phyloP scores from a whole-genome alignment of 192 early-diverging fungal species.

The Podila epigama region DNA sequence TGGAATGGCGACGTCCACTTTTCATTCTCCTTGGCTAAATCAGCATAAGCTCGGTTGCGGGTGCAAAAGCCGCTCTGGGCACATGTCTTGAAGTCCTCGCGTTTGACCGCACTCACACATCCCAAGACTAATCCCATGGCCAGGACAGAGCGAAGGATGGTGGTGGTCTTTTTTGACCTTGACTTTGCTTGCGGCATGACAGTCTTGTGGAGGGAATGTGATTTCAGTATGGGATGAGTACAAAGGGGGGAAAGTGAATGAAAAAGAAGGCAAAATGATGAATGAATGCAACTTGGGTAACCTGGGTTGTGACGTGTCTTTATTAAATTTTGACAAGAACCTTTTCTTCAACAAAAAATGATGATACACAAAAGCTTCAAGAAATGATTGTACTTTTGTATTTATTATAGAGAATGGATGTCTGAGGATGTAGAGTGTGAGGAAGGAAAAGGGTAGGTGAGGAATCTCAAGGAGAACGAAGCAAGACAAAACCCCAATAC shows the following conservation, averaged over 20 bases:
- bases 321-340: too few relatives aligned
- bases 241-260: not conserved
- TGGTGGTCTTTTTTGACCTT: conserved; percentile 7
- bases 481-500: conserved; percentile 35
- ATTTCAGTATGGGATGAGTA: too few relatives aligned
- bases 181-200: conserved; percentile 7
- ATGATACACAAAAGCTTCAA: too few relatives aligned
- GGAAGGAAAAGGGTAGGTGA: not conserved
- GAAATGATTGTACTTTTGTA: too few relatives aligned
- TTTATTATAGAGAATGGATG: too few relatives aligned
- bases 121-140: conserved; percentile 28
- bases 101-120: conserved; percentile 64
- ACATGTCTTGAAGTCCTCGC: conserved; percentile 92
- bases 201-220: too few relatives aligned
- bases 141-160: conserved; percentile 32
- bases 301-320: too few relatives aligned
- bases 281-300: not conserved
- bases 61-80: conserved; percentile 86
- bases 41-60: conserved; percentile 88
- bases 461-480: conserved; percentile 12
- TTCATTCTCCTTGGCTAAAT: conserved; percentile 45
- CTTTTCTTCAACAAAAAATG: too few relatives aligned
- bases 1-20: conserved; percentile 66
- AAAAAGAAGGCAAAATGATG: not conserved
- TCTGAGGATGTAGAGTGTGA: not conserved